Evolutionary conservation across 2,329 filamentous ascomycete genomes (phyloP).

Genomic region (Dothideomycetidae sp.): DNA sequence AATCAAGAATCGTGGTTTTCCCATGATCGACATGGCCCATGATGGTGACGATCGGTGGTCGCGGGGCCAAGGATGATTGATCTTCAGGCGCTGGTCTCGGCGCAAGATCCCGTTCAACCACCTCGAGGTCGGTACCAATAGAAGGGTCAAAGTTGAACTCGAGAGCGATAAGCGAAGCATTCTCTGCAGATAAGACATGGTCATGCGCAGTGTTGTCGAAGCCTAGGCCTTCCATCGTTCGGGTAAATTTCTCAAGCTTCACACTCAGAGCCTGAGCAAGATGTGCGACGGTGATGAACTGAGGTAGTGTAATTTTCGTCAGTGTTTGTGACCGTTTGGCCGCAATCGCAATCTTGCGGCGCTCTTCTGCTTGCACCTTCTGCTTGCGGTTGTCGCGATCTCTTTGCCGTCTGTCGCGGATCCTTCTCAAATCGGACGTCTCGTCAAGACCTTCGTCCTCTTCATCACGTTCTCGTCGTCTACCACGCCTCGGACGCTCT

Average conservation of each 20-base stretch:
- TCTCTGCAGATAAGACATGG: conserved; percentile 80
- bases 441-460: conserved; percentile 10
- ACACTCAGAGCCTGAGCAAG: conserved; percentile 63
- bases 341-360: conserved; percentile 12
- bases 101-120: conserved; percentile 56
- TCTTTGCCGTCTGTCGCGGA: conserved; percentile 14
- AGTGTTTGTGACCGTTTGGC: conserved; percentile 25
- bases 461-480: conserved; percentile 10
- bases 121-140: conserved; percentile 40
- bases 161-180: conserved; percentile 74
- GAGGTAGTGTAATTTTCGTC: conserved; percentile 62
- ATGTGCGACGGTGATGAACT: conserved; percentile 80
- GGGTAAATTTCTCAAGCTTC: conserved; percentile 54
- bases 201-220: conserved; percentile 75
- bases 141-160: conserved; percentile 88
- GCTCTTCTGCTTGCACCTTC: conserved; percentile 16
- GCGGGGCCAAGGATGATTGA: conserved; percentile 49
- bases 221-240: conserved; percentile 67
- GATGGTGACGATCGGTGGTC: conserved; percentile 92
- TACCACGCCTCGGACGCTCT: conserved; percentile 7
- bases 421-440: conserved; percentile 11
- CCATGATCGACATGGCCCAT: conserved; percentile 99
- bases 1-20: conserved; percentile 93
- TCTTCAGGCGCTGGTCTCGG: conserved; percentile 51
- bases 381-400: conserved; percentile 14